Conservation (phyloP, 345 rosid genomes). For the Hypericum perforatum region DNA sequence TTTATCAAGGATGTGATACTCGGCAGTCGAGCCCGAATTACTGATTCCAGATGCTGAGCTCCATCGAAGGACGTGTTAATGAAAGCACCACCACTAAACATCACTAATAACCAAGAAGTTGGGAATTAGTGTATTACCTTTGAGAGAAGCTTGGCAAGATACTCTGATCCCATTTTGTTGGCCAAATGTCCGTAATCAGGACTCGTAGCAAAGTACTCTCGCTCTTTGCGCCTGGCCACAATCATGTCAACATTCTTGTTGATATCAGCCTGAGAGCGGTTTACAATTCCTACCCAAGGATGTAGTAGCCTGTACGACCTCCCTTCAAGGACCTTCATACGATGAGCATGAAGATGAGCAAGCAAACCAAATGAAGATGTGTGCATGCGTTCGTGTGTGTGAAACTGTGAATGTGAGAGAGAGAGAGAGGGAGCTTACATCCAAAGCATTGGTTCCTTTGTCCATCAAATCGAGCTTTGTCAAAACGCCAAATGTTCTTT, state of each 20-base stretch:
- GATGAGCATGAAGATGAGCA: slow-evolving; percentile 5
- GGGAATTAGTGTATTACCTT: slow-evolving; percentile 41
- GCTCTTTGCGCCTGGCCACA: slow-evolving; percentile 75
- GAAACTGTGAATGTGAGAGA: not conserved
- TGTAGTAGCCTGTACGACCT: slow-evolving; percentile 73
- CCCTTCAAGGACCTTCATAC: slow-evolving; percentile 78
- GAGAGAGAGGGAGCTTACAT: slow-evolving; percentile 37
- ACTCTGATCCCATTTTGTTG: slow-evolving; percentile 90
- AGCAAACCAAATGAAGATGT: not conserved
- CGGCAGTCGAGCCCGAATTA: slow-evolving; percentile 77
- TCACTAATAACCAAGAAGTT: no score
- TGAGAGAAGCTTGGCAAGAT: slow-evolving; percentile 91
- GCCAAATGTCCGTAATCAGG: slow-evolving; percentile 90
- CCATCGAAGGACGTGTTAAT: slow-evolving; percentile 8
- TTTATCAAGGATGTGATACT: slow-evolving; percentile 75
- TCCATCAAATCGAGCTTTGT: slow-evolving; percentile 98
- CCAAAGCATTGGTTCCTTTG: slow-evolving; percentile 92
- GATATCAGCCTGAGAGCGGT: slow-evolving; percentile 96
- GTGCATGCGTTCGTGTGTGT: no score
- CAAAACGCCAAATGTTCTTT: slow-evolving; percentile 93
- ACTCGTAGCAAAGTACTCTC: slow-evolving; percentile 82
- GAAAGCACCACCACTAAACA: no score
- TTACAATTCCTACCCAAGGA: slow-evolving; percentile 98
- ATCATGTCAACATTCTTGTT: slow-evolving; percentile 87
- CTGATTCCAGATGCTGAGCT: slow-evolving; percentile 81